These are phyloP conservation scores for Corymbia maculata DNA, from an alignment of 345 rosid species.

Conservation along the genomic window DNA sequence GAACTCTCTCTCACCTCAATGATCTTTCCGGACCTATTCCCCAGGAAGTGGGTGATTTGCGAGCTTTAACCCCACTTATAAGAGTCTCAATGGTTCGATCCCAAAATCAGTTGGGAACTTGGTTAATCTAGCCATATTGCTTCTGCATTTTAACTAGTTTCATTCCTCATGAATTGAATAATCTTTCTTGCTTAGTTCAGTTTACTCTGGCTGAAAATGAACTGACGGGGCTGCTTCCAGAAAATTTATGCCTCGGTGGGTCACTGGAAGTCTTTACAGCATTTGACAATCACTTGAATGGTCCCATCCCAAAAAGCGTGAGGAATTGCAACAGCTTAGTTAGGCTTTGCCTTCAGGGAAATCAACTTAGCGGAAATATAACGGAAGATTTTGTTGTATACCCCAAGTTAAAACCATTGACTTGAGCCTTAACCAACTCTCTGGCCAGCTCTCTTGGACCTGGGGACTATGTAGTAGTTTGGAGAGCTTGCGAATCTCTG, in stretches of 20 bases:
- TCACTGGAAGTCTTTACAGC: background rate
- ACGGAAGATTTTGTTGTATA: background rate
- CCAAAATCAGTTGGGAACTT: background rate
- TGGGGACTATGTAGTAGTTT: background rate
- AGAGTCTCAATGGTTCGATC: background rate
- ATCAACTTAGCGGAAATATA: background rate
- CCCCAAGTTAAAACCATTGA: background rate
- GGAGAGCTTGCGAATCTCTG: background rate
- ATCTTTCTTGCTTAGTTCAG: background rate
- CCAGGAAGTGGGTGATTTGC: background rate
- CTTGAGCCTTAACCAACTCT: background rate
- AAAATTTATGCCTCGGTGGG: background rate
- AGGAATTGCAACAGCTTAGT: conserved; percentile 1
- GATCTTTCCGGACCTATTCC: background rate
- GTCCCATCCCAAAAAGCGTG: conserved; percentile 7
- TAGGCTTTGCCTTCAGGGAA: background rate
- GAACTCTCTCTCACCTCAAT: background rate
- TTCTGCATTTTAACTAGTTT: background rate
- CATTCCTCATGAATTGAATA: background rate
- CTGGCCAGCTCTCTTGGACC: background rate
- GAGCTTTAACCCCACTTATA: background rate
- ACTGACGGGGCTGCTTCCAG: conserved; percentile 1
- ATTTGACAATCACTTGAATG: background rate
- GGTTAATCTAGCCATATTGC: background rate
- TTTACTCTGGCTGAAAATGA: background rate